Conservation (phyloP, 495 filamentous ascomycete genomes). For the Xeromyces bisporus region DNA sequence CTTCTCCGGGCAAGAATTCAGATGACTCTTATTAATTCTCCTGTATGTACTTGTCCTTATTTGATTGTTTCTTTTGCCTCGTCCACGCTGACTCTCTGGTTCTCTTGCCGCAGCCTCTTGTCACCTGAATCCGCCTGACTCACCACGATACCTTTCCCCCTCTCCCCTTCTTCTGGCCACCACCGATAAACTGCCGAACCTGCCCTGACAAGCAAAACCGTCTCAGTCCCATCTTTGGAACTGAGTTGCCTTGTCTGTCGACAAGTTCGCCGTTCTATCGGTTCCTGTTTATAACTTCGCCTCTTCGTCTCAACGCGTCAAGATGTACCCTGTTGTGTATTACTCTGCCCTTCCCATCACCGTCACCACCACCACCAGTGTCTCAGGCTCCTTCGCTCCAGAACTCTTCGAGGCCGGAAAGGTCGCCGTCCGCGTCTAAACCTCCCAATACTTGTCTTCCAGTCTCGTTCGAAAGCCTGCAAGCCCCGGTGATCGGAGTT, state of each 20-base stretch:
- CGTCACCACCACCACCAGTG: slow-evolving; percentile 9
- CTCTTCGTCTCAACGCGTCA: background rate
- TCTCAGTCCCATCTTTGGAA: background rate
- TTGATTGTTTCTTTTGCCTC: too few relatives aligned
- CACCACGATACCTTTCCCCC: too few relatives aligned
- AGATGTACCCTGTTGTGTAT: background rate
- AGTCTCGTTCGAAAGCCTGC: slow-evolving; percentile 1
- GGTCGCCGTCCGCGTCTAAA: slow-evolving; percentile 11
- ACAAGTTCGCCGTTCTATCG: background rate
- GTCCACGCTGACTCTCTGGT: background rate
- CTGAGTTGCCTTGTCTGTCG: background rate
- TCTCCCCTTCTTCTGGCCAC: background rate
- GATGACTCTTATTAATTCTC: too few relatives aligned
- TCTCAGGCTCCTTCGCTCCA: slow-evolving; percentile 12
- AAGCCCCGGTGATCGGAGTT: background rate
- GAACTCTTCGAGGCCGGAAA: slow-evolving; percentile 12
- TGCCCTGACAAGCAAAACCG: background rate
- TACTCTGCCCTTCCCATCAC: background rate
- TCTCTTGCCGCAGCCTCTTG: background rate
- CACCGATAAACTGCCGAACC: background rate
- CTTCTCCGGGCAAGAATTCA: too few relatives aligned
- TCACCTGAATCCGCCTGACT: too few relatives aligned
- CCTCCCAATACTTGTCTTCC: background rate
- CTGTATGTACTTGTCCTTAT: too few relatives aligned
- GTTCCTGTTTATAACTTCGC: background rate